Evolutionary conservation across 75 land plant species (phyloP), one percentile per base, ranked within the genome.

Genomic region (Azolla pinnata): DNA sequence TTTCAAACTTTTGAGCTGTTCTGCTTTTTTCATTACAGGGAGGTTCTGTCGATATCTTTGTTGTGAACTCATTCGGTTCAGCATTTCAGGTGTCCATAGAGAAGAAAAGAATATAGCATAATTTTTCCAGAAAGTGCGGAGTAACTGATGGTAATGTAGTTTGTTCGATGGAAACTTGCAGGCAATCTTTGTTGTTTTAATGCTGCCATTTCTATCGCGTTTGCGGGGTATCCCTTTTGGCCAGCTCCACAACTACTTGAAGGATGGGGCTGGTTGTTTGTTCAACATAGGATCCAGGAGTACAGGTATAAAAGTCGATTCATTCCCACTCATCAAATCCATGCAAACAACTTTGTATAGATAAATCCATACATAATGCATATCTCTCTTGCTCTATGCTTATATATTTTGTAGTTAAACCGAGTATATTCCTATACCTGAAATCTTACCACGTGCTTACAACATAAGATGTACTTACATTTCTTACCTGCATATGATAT

Each of bases 21-120:
- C 5, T 35, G 10, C 40, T 35, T 76, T 21, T 31, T 49, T 67
- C 30, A 0, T 59, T 69, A 58, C 73, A 87, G 85, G 84, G 84
- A 29, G 86, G 81, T 51, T 53, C 80, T 29, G 61, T 83, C 16
- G 97, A 92, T 66, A 69, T 92, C 32, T 92, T 92, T 70, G 97
- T 92, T 48, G 97, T 92, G 54, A 92, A 92, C 54, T 80, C 97
- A 23, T 83, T 88, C 65, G 97, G 95, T 51, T 92, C 97, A 46
- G 77, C 79, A 31, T 85, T 85, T 57, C 93, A 88, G 83, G 93
- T 87, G 47, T n/a, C n/a, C n/a, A n/a, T n/a, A n/a, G 56, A 0
- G 2, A 42, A 5, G 4, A 0, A 21, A 2, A 62, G 67, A 56
- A 31, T 33, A 7, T 8, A 47, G 5, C 12, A 18, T 12, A 14